Conservation (phyloP, 2,329 filamentous ascomycete genomes). For the Ophiocordyceps unilateralis region DNA sequence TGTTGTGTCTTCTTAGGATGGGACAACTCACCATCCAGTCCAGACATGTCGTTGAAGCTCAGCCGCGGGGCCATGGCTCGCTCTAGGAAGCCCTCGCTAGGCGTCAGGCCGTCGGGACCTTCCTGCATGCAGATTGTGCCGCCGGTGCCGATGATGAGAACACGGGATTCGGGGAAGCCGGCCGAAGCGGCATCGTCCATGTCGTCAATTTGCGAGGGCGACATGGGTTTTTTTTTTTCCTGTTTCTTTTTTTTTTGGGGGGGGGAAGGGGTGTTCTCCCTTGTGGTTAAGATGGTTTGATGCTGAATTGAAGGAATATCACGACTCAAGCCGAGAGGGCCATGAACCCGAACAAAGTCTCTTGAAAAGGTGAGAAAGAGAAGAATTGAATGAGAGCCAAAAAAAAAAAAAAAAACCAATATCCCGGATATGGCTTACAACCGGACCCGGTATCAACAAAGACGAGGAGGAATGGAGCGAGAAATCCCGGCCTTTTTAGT, state of each 20-base stretch:
- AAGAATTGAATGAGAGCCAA: too few relatives aligned
- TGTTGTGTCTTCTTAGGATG: too few relatives aligned
- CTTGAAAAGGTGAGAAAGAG: too few relatives aligned
- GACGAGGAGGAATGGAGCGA: neutral
- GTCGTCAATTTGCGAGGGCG: slow-evolving; percentile 3
- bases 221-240: slow-evolving; percentile 3
- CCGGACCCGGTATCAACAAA: too few relatives aligned
- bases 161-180: slow-evolving; percentile 52
- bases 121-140: slow-evolving; percentile 85
- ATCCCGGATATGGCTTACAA: too few relatives aligned
- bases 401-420: neutral
- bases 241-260: neutral
- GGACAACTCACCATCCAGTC: slow-evolving; percentile 2
- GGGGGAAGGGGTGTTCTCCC: neutral
- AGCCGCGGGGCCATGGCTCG: slow-evolving; percentile 67
- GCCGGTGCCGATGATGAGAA: slow-evolving; percentile 82
- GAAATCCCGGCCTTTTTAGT: slow-evolving; percentile 1
- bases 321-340: too few relatives aligned
- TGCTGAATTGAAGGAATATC: too few relatives aligned
- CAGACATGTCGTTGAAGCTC: slow-evolving; percentile 58
- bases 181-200: slow-evolving; percentile 3
- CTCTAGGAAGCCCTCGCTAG: slow-evolving; percentile 64
- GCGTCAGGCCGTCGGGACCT: slow-evolving; percentile 62
- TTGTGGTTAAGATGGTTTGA: too few relatives aligned
- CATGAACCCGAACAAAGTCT: too few relatives aligned